Evolutionary conservation across 2,329 filamentous ascomycete species (phyloP).

Genomic region (Hymenoscyphus infarciens): DNA sequence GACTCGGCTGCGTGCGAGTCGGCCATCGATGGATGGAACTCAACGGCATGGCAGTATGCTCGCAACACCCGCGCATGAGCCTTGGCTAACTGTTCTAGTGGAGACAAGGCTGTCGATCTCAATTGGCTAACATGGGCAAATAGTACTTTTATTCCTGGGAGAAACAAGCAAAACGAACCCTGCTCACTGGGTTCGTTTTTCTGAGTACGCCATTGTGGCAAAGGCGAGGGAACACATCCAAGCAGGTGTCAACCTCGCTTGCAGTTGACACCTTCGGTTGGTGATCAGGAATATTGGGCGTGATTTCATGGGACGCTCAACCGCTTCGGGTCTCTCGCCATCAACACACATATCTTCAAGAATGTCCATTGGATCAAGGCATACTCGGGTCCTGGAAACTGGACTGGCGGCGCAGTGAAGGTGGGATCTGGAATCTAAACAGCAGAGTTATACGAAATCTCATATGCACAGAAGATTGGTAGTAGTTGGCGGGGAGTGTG

Average conservation of each 20-base stretch:
- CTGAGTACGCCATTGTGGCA: constrained; percentile 23
- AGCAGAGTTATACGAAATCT: constrained; percentile 41
- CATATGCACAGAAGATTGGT: constrained; percentile 25
- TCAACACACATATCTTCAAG: constrained; percentile 47
- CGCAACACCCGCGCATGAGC: background rate
- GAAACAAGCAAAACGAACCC: background rate
- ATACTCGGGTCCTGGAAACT: constrained; percentile 32
- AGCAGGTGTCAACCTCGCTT: constrained; percentile 35
- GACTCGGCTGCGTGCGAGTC: background rate
- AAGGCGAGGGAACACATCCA: constrained; percentile 18
- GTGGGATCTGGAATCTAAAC: constrained; percentile 42
- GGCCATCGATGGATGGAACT: background rate
- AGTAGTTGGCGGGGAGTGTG: constrained; percentile 10
- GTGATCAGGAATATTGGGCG: constrained; percentile 43
- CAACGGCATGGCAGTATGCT: background rate
- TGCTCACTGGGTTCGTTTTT: constrained; percentile 6
- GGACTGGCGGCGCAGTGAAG: constrained; percentile 35
- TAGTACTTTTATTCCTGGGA: too few relatives aligned
- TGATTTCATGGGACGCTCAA: constrained; percentile 44
- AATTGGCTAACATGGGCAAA: background rate
- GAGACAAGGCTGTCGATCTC: background rate
- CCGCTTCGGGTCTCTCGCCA: constrained; percentile 42
- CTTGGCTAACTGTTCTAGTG: background rate
- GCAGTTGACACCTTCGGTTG: constrained; percentile 31
- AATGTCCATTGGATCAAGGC: constrained; percentile 37